Evolutionary conservation across 1,139 yeast species (phyloP).

Genomic region (Geotrichum europaeum): DNA sequence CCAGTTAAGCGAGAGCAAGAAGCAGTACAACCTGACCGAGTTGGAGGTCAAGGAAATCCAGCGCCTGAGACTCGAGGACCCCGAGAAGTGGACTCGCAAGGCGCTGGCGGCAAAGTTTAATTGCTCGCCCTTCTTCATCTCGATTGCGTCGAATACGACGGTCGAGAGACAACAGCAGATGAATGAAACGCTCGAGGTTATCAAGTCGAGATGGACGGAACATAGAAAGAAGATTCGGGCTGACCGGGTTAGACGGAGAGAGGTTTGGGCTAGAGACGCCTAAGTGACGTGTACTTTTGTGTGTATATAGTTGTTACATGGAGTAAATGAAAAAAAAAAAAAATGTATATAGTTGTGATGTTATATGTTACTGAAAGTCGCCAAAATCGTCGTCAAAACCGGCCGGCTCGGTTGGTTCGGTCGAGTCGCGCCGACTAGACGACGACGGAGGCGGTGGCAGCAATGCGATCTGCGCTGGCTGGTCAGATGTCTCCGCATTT

Average conservation of each 20-base stretch:
- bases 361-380: slow-evolving; percentile 35
- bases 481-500: slow-evolving; percentile 10
- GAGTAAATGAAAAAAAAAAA: not conserved
- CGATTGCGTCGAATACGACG: slow-evolving; percentile 45
- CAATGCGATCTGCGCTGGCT: slow-evolving; percentile 18
- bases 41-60: slow-evolving; percentile 58
- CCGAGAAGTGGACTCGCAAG: slow-evolving; percentile 59
- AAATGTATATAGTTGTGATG: not conserved
- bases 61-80: slow-evolving; percentile 55
- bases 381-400: slow-evolving; percentile 40
- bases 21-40: slow-evolving; percentile 55
- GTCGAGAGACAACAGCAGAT: slow-evolving; percentile 40
- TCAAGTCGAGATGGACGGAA: slow-evolving; percentile 46
- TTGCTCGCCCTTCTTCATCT: slow-evolving; percentile 50
- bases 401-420: slow-evolving; percentile 2
- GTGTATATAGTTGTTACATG: not conserved
- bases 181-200: slow-evolving; percentile 40
- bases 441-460: slow-evolving; percentile 24
- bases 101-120: slow-evolving; percentile 60
- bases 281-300: slow-evolving; percentile 21
- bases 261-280: slow-evolving; percentile 60
- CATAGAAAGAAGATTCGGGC: slow-evolving; percentile 43
- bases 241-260: slow-evolving; percentile 52
- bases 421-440: not conserved
- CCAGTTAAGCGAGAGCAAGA: slow-evolving; percentile 35